Conservation (phyloP, 176 grass and related monocot genomes). For the Carex scoparia region DNA sequence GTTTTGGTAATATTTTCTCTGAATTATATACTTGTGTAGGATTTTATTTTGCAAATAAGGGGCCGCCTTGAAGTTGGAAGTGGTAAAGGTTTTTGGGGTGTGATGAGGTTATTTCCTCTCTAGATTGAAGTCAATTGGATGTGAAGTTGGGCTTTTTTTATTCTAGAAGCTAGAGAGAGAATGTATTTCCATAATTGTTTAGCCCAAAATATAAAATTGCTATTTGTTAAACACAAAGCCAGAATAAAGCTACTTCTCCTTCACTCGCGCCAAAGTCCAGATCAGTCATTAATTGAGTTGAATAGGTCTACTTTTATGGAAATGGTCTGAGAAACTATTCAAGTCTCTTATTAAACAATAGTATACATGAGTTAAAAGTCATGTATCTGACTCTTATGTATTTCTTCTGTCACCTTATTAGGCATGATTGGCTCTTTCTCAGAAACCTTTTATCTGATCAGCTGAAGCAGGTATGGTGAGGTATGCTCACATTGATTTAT, state of each 20-base stretch:
- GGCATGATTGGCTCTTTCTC: slow-evolving; percentile 90
- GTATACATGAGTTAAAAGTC: background rate
- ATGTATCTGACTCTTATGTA: slow-evolving; percentile 18
- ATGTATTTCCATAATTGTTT: background rate
- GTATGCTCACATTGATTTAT: slow-evolving; percentile 35
- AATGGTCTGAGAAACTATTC: background rate
- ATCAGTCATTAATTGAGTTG: background rate
- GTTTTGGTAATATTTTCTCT: slow-evolving; percentile 64
- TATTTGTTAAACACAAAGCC: background rate
- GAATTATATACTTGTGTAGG: background rate
- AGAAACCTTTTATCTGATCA: slow-evolving; percentile 65
- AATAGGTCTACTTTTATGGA: background rate
- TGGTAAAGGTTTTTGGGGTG: background rate
- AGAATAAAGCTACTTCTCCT: background rate
- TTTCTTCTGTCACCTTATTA: slow-evolving; percentile 35
- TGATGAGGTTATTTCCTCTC: background rate
- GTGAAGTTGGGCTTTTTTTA: background rate
- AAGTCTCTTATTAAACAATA: slow-evolving; percentile 11
- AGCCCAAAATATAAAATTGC: background rate
- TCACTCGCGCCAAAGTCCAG: background rate
- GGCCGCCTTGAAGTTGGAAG: background rate
- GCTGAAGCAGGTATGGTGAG: slow-evolving; percentile 91
- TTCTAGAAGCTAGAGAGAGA: background rate
- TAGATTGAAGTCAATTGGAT: background rate
- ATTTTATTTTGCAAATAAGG: background rate